Evolutionary conservation across 1,284 basidiomycete species (phyloP).

Genomic region (Grifola frondosa): DNA sequence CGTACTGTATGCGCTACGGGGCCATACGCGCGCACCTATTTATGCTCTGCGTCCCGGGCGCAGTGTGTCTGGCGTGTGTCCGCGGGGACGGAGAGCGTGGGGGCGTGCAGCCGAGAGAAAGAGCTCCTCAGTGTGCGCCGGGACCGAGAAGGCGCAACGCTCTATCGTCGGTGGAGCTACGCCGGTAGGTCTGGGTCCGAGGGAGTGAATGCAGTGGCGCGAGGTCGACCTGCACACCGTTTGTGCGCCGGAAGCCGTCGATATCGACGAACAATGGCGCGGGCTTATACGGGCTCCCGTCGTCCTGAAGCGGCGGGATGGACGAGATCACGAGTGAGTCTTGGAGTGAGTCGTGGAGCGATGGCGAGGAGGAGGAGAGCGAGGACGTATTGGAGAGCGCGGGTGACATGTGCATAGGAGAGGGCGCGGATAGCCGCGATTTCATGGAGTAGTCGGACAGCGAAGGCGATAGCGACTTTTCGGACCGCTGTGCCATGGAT

Average conservation of each 20-base stretch:
- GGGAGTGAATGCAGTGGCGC: conserved; percentile 56
- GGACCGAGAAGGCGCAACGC: conserved; percentile 49
- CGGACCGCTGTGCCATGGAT: conserved; percentile 9
- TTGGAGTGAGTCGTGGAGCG: conserved; percentile 8
- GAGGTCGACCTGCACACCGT: conserved; percentile 33
- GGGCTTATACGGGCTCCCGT: conserved; percentile 23
- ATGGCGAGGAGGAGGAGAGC: conserved; percentile 18
- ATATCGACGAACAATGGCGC: conserved; percentile 15
- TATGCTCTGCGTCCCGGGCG: too few species aligned
- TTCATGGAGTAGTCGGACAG: conserved; percentile 18
- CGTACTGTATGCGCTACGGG: too few species aligned
- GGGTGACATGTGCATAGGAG: conserved; percentile 20
- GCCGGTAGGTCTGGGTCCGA: conserved; percentile 54
- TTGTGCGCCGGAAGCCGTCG: conserved; percentile 4
- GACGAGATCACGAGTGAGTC: conserved; percentile 7
- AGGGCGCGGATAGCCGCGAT: conserved; percentile 14
- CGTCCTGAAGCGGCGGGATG: conserved; percentile 20
- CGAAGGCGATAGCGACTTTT: conserved; percentile 20
- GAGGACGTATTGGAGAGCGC: conserved; percentile 17
- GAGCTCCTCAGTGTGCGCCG: conserved; percentile 17
- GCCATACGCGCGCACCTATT: too few species aligned
- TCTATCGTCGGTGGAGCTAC: conserved; percentile 64
- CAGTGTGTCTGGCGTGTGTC: too few species aligned
- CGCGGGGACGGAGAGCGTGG: too few species aligned
- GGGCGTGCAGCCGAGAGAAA: too few species aligned